Evolutionary conservation across 305 asterid species (phyloP).

Genomic region (Fraxinus xanthoxyloides): DNA sequence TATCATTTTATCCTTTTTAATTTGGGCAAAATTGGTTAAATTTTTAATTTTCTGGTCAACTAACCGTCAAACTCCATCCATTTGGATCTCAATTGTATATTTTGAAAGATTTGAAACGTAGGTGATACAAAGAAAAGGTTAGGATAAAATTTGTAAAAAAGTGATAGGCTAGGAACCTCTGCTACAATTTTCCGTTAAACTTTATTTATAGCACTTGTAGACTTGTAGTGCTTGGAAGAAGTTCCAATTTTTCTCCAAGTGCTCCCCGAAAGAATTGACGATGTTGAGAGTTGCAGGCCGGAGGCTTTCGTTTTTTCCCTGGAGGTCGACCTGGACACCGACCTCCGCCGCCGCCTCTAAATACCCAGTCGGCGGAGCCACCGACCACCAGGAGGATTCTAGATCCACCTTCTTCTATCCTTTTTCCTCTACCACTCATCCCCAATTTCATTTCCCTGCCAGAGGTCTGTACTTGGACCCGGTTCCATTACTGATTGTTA

Average conservation of each 20-base stretch:
- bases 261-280: not conserved
- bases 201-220: not conserved
- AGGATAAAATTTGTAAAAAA: no score
- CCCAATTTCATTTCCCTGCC: constrained; percentile 14
- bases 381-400: not conserved
- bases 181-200: no score
- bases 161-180: no score
- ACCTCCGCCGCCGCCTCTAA: constrained; percentile 19
- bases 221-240: not conserved
- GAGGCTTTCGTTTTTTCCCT: constrained; percentile 28
- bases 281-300: constrained; percentile 33
- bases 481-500: not conserved
- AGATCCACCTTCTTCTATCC: not conserved
- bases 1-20: no score
- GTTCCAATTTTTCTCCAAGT: not conserved
- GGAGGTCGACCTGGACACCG: constrained; percentile 16
- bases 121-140: no score
- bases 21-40: no score
- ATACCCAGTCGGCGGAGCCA: constrained; percentile 10
- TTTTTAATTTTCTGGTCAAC: no score
- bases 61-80: no score
- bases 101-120: no score
- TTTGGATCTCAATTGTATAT: no score
- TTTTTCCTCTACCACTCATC: constrained; percentile 6
- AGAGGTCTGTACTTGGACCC: constrained; percentile 18